phyloP scores from a whole-genome alignment of 192 early-diverging fungal genomes.

The Phycomyces blakesleeanus region DNA sequence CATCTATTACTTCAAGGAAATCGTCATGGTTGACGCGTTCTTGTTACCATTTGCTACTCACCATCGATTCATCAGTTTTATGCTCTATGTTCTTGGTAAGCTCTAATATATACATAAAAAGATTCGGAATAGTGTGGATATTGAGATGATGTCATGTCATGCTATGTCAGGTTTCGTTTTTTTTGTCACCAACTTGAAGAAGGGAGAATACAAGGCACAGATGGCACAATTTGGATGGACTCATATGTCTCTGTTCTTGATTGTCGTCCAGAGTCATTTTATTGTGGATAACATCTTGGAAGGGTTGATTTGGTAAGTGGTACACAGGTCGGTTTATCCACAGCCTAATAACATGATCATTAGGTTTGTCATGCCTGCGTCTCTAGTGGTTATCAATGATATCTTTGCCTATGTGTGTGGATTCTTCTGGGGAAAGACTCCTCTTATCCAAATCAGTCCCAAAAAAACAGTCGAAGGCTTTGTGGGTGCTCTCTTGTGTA shows the following conservation, averaged over 20 bases:
- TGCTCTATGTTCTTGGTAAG: slow-evolving; percentile 78
- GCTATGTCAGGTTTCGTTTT: slow-evolving; percentile 66
- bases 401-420: slow-evolving; percentile 94
- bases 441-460: slow-evolving; percentile 89
- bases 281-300: slow-evolving; percentile 98
- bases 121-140: background rate
- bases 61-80: slow-evolving; percentile 92
- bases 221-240: slow-evolving; percentile 96
- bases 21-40: slow-evolving; percentile 81
- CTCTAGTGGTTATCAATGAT: slow-evolving; percentile 92
- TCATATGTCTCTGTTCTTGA: slow-evolving; percentile 91
- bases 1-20: slow-evolving; percentile 84
- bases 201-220: slow-evolving; percentile 92
- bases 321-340: background rate
- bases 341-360: background rate
- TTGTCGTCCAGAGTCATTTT: slow-evolving; percentile 92
- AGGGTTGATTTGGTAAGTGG: slow-evolving; percentile 83
- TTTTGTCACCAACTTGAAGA: slow-evolving; percentile 91
- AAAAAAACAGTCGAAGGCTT: slow-evolving; percentile 99
- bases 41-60: slow-evolving; percentile 82
- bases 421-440: slow-evolving; percentile 91
- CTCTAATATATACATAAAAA: background rate
- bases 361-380: slow-evolving; percentile 81
- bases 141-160: background rate
- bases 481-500: slow-evolving; percentile 81